Conservation (phyloP, 306 rosid species). For the Dryas alaskensis region DNA sequence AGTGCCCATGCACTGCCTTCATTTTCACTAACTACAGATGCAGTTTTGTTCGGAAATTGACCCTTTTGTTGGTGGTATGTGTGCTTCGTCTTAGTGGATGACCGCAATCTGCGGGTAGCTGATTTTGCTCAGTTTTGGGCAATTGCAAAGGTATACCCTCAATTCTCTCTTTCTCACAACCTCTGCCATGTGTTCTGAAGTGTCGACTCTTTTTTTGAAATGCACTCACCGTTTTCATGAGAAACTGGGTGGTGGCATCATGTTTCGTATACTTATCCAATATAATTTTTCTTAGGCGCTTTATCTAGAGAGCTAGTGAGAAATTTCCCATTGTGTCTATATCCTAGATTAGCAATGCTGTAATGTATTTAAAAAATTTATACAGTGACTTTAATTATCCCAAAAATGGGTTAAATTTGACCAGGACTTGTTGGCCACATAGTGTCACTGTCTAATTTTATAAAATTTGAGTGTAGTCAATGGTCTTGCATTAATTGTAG, state of each 20-base stretch:
- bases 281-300: constrained; percentile 14
- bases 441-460: background rate
- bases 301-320: constrained; percentile 4
- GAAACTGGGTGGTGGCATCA: constrained; percentile 31
- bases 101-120: constrained; percentile 99
- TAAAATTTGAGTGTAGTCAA: background rate
- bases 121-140: constrained; percentile 99
- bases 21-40: constrained; percentile 88
- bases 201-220: constrained; percentile 47
- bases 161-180: constrained; percentile 69
- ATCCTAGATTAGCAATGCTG: background rate
- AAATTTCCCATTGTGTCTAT: background rate
- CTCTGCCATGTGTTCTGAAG: constrained; percentile 77
- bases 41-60: constrained; percentile 98
- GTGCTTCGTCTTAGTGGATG: constrained; percentile 99
- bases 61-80: constrained; percentile 98
- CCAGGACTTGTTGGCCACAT: background rate
- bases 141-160: constrained; percentile 96
- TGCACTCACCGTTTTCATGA: constrained; percentile 31
- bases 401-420: background rate
- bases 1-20: constrained; percentile 91
- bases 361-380: background rate
- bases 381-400: background rate
- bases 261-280: constrained; percentile 19
- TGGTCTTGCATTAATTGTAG: background rate